Percentiles rank a stretch among this genome's conserved stretches.
Evolutionary conservation across 2,329 filamentous ascomycete genomes (phyloP).

Genomic region (Aulographum hederae): DNA sequence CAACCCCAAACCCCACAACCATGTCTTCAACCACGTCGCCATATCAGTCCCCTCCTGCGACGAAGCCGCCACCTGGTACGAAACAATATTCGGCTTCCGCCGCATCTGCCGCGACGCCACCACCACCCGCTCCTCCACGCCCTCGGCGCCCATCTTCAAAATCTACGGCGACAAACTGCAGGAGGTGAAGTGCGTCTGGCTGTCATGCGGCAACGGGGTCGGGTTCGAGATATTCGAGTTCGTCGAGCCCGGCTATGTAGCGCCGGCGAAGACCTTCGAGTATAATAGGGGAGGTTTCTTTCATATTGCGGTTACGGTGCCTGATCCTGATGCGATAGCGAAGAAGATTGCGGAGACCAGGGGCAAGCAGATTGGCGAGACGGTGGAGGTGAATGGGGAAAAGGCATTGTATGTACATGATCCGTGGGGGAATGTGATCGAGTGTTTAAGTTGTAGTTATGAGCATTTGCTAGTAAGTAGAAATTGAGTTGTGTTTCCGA

Average conservation of each 20-base stretch:
- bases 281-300: slow-evolving; percentile 16
- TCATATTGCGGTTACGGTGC: slow-evolving; percentile 15
- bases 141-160: slow-evolving; percentile 12
- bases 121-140: slow-evolving; percentile 1
- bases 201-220: slow-evolving; percentile 15
- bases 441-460: too few relatives aligned
- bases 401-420: slow-evolving; percentile 11
- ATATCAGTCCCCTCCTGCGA: slow-evolving; percentile 11
- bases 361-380: slow-evolving; percentile 14
- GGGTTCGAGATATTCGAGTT: slow-evolving; percentile 19
- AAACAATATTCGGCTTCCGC: slow-evolving; percentile 10
- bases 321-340: slow-evolving; percentile 12
- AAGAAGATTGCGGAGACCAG: slow-evolving; percentile 11
- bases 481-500: too few relatives aligned
- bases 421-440: slow-evolving; percentile 14
- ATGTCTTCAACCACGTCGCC: slow-evolving; percentile 12
- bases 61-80: slow-evolving; percentile 11
- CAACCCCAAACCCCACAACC: too few relatives aligned
- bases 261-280: slow-evolving; percentile 7
- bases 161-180: slow-evolving; percentile 13
- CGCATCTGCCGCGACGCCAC: slow-evolving; percentile 8
- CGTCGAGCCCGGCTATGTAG: slow-evolving; percentile 1
- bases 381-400: slow-evolving; percentile 8
- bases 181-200: slow-evolving; percentile 13
- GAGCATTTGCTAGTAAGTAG: too few relatives aligned